Evolutionary conservation across 1,139 yeast species (phyloP).

Genomic region (Yamadazyma spencermartinsiae): DNA sequence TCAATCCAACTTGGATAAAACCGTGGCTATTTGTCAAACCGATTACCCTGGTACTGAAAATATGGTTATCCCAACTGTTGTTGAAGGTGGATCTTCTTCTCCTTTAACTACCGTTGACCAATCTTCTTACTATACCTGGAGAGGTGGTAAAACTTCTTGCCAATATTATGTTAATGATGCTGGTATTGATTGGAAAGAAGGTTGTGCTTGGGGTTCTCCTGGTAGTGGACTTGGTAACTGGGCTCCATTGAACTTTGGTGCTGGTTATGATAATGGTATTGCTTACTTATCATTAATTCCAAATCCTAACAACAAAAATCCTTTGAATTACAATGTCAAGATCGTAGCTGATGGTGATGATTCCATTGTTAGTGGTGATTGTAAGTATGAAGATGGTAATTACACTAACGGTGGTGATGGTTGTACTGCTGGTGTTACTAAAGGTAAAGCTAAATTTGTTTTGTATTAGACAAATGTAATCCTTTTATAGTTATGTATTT

Average conservation of each 20-base stretch:
- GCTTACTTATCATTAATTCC: slow-evolving; percentile 78
- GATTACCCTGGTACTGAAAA: slow-evolving; percentile 90
- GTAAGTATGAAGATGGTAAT: slow-evolving; percentile 62
- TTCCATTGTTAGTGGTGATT: slow-evolving; percentile 56
- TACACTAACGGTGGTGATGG: slow-evolving; percentile 67
- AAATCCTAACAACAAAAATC: slow-evolving; percentile 68
- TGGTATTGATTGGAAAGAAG: slow-evolving; percentile 70
- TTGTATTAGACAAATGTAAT: slow-evolving; percentile 30
- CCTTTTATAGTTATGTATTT: background rate
- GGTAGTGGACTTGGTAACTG: slow-evolving; percentile 76
- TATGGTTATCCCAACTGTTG: slow-evolving; percentile 79
- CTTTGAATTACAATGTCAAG: slow-evolving; percentile 68
- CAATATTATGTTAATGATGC: slow-evolving; percentile 83
- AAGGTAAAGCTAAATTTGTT: slow-evolving; percentile 70
- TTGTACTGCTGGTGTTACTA: slow-evolving; percentile 71
- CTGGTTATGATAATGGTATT: slow-evolving; percentile 62
- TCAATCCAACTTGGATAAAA: slow-evolving; percentile 52
- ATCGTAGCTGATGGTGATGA: slow-evolving; percentile 59
- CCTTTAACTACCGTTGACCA: slow-evolving; percentile 69
- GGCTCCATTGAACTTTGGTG: slow-evolving; percentile 81
- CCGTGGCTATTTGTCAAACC: slow-evolving; percentile 79
- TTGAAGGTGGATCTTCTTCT: slow-evolving; percentile 55
- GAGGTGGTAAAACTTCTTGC: slow-evolving; percentile 66
- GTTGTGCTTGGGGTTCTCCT: slow-evolving; percentile 72
- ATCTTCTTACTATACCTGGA: slow-evolving; percentile 63